These are phyloP conservation scores for Emmonsia crescens DNA, from an alignment of 2,329 filamentous ascomycete genomes.

Conservation along the genomic window DNA sequence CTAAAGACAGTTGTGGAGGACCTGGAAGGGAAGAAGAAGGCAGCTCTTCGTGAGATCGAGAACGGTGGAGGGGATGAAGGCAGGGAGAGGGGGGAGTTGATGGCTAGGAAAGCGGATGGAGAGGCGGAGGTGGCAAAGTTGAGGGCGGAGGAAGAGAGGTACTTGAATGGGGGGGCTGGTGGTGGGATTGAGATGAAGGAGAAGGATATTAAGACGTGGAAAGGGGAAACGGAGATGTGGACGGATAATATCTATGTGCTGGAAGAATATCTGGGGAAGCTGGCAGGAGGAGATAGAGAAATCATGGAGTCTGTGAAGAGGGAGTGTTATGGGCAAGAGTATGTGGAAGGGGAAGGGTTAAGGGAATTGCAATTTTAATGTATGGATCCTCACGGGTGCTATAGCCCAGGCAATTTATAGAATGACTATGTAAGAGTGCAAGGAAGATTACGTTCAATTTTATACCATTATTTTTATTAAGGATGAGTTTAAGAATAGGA, in stretches of 20 bases:
- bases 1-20: constrained; percentile 11
- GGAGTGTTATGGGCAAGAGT: constrained; percentile 44
- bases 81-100: constrained; percentile 8
- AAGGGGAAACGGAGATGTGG: constrained; percentile 26
- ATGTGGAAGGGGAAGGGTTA: constrained; percentile 43
- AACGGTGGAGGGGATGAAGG: constrained; percentile 12
- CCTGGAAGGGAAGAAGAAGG: constrained; percentile 14
- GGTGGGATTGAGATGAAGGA: constrained; percentile 22
- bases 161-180: constrained; percentile 6
- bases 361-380: constrained; percentile 25
- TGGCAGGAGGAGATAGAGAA: constrained; percentile 35
- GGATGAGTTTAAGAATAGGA: background rate
- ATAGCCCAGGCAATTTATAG: background rate
- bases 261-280: constrained; percentile 29
- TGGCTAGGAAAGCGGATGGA: constrained; percentile 4
- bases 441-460: background rate
- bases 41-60: constrained; percentile 13
- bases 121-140: constrained; percentile 7
- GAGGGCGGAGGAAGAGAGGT: constrained; percentile 21
- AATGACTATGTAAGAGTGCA: background rate
- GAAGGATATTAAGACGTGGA: constrained; percentile 25
- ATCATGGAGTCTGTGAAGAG: constrained; percentile 33
- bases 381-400: background rate
- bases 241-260: constrained; percentile 37
- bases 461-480: background rate